These are phyloP conservation scores for Aphanomyces astaci DNA, from an alignment of 352 stramenopile species.

Conservation along the genomic window DNA sequence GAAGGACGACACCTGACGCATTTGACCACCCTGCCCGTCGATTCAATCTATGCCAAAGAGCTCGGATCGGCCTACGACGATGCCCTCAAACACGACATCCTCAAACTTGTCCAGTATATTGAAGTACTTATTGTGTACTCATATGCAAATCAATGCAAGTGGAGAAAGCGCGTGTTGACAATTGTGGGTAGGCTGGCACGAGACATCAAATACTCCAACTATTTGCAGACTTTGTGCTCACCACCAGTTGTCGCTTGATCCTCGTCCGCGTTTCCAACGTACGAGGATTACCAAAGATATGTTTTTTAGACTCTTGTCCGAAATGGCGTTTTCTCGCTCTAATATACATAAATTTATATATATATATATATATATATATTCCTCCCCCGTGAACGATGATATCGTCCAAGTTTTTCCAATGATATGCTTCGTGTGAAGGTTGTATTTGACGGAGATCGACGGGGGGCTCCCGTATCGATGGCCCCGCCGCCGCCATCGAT, in stretches of 20 bases:
- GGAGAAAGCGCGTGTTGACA: too few species aligned
- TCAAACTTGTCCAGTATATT: slow-evolving; percentile 1
- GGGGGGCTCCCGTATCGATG: neutral
- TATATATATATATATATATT: too few species aligned
- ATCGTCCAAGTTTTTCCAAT: neutral
- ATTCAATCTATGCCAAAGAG: slow-evolving; percentile 2
- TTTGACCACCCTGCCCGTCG: neutral
- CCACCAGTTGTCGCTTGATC: neutral
- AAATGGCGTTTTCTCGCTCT: too few species aligned
- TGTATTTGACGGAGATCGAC: slow-evolving; percentile 8
- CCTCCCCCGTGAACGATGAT: neutral
- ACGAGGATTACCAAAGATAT: too few species aligned
- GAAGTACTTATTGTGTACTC: neutral
- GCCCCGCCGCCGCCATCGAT: neutral
- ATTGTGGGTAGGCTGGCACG: neutral
- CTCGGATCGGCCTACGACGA: slow-evolving; percentile 6
- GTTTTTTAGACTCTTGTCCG: too few species aligned
- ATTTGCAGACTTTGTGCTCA: slow-evolving; percentile 14
- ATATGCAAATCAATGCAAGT: neutral
- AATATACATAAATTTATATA: too few species aligned
- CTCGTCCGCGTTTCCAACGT: slow-evolving; percentile 15
- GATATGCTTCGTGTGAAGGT: neutral
- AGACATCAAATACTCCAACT: neutral
- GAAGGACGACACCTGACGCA: too few species aligned
- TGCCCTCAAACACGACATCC: neutral